phyloP scores from a whole-genome alignment of 257 asterid species.

The Nicotiana otophora region DNA sequence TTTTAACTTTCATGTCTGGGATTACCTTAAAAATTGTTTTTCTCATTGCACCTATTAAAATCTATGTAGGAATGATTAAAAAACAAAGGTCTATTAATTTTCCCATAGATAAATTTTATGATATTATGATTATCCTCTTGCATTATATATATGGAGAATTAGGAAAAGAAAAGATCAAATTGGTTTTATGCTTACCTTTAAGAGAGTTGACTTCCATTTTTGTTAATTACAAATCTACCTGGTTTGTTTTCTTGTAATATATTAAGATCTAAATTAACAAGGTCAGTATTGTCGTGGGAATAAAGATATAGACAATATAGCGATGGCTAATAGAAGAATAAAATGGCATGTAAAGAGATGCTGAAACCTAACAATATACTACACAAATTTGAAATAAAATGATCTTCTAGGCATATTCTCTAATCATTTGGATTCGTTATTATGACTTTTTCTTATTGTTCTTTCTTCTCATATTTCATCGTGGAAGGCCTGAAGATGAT shows the following conservation, averaged over 20 bases:
- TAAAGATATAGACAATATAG: not conserved
- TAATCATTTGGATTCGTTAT: not conserved
- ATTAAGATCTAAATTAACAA: not conserved
- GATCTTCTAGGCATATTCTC: not conserved
- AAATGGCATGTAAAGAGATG: slow-evolving; percentile 8
- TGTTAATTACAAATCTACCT: not conserved
- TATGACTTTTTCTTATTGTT: not conserved
- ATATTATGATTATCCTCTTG: too few species aligned
- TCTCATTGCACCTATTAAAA: too few species aligned
- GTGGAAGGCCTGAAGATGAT: not conserved
- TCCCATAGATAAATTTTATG: too few species aligned
- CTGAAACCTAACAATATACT: not conserved
- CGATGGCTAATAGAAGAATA: slow-evolving; percentile 7
- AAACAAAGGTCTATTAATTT: too few species aligned
- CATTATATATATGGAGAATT: too few species aligned
- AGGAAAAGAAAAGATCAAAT: too few species aligned
- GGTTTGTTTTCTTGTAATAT: not conserved
- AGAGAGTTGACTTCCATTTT: slow-evolving; percentile 3
- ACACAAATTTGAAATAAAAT: not conserved
- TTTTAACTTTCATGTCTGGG: too few species aligned
- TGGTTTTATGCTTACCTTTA: not conserved
- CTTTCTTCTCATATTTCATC: not conserved
- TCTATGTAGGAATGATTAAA: too few species aligned
- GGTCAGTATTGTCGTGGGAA: not conserved
- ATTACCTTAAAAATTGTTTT: too few species aligned